Percentiles rank a stretch among this genome's conserved stretches.
Conservation (phyloP, 345 rosid species). For the Corymbia maculata region DNA sequence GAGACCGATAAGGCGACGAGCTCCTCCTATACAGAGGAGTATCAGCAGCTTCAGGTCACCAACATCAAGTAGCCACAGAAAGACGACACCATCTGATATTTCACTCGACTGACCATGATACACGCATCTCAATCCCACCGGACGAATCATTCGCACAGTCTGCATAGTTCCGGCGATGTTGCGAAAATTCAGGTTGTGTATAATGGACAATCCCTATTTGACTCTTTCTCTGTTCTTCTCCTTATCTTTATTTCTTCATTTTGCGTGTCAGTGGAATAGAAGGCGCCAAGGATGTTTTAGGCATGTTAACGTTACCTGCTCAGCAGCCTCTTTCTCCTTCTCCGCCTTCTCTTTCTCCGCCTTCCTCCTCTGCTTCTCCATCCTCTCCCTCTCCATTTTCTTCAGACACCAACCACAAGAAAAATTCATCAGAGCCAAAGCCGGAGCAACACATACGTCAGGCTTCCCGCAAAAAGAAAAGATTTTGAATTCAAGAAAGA, state of each 20-base stretch:
- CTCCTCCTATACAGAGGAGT: not conserved
- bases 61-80: not conserved
- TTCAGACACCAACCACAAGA: slow-evolving; percentile 5
- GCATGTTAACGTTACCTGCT: slow-evolving; percentile 34
- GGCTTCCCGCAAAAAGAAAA: not conserved
- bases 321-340: slow-evolving; percentile 39
- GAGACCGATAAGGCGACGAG: rapidly evolving
- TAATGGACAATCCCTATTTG: not conserved
- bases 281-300: not conserved
- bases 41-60: not conserved
- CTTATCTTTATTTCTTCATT: not conserved
- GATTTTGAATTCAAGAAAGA: not conserved
- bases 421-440: not conserved
- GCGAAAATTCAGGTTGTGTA: not conserved
- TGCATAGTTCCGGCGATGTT: not conserved
- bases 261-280: not conserved
- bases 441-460: not conserved
- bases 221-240: not conserved
- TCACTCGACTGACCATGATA: not conserved
- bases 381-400: slow-evolving; percentile 87
- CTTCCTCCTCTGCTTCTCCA: slow-evolving; percentile 51
- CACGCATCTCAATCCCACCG: not conserved
- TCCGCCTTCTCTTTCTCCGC: slow-evolving; percentile 47
- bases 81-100: not conserved
- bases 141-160: not conserved